Base-by-base conservation (phyloP, 106 monocot species). In the Platanthera zijinensis region DNA sequence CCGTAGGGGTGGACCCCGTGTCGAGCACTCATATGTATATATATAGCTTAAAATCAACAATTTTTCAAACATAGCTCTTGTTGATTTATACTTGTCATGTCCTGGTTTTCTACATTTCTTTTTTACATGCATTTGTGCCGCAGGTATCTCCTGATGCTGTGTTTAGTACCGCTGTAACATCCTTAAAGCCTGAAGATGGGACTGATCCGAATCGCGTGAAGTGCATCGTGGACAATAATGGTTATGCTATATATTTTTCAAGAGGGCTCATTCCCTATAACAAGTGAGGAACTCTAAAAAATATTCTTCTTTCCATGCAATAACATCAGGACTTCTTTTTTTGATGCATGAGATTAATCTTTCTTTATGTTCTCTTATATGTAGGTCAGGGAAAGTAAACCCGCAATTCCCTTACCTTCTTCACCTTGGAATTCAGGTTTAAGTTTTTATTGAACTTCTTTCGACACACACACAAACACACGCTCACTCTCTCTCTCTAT, bases 201-300 rank as follows among this genome's bases (percentile, higher is more conserved):
- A 71, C 74, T 68, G 90, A 93, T 73, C 80, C 93, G 32, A 93
- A 96, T 81, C 84, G 93, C 69, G 96, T 96, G 10, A 96, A 96
- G 52, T 96, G 96, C 85, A 79, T 96, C 18, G 84, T 96, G n/a
- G 84, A 96, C 74, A 93, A 83, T 61, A 80, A 69, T 39, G 93
- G 93, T 71, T 96, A 93, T 89, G 96, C 96, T 28, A 91, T 96
- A 52, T 96, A 96, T 82, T 96, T 96, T 72, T 96, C 96, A 3
- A 90, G 96, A 83, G 96, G 96, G 6, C 80, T 96, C 79, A 93
- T 96, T 50, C 96, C 96, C 54, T 93, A 77, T 78, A 96, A 93
- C 83, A 96, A 96, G 96, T 96, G 73, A 83, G 83, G 52, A 54
- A 8, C 39, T 45, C 25, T 28, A 51, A 47, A 32, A 57, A 47